Base-by-base conservation (phyloP, 164 flowering plant species). In the Vitis rotundifolia region DNA sequence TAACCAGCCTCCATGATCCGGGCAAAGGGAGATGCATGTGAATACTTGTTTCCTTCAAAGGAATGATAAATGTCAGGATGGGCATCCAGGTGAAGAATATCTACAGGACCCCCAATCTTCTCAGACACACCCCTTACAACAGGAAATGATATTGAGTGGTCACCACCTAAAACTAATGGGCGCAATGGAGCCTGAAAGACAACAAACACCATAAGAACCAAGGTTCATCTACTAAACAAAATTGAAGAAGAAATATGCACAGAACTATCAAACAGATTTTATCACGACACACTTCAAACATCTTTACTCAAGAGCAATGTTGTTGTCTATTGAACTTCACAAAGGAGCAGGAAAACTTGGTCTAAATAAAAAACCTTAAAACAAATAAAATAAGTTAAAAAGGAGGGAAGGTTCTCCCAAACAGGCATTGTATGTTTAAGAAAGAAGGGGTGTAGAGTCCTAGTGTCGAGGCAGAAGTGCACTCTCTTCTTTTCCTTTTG, bases 1-100 rank as follows among this genome's bases (percentile, higher is more conserved):
- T 95, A 95, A 58, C 99, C 99, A 73, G 98, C 98, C 80, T 95
- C 99, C 99, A 95, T 93, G 19, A 95, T 95, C 59, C 99, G 86
- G 12, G 99, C 98, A 88, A 95, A 95, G 66, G 98, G 83, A 76
- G 99, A 95, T 51, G 99, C 99, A 81, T 95, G 99, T 9, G 99
- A 95, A 73, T 89, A 95, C 72, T 82, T 89, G 74, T 95, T 95
- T 76, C 99, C 99, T 83, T 95, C 99, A 79, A 93, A 95, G 56
- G 80, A 71, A 79, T 93, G 75, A 83, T 95, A 95, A 44, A 89
- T 91, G 78, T 95, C 99, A 72, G 99, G 99, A 82, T 95, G 99
- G n/a, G 99, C 99, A 89, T 95, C 99, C 5, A 95, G 78, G 82
- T 95, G 99, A 78, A 95, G 97, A 84, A 95, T 76, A 85, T 95